Evolutionary conservation across 179 eudicot species (phyloP).

Genomic region (Beta macrorhiza): DNA sequence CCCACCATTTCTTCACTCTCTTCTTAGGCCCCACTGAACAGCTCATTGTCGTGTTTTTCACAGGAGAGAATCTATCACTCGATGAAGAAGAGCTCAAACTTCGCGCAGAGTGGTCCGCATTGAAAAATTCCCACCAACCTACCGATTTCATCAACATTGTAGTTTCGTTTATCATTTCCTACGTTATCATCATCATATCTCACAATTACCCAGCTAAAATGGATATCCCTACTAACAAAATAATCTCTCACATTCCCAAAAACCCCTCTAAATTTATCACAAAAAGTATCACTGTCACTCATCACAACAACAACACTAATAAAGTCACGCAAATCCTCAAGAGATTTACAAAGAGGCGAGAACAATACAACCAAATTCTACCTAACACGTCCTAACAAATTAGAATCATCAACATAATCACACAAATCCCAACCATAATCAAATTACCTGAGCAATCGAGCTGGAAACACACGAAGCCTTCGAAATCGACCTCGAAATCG

Average conservation of each 20-base stretch:
- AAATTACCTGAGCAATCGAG: slow-evolving; percentile 50
- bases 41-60: slow-evolving; percentile 27
- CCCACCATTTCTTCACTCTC: slow-evolving; percentile 55
- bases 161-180: slow-evolving; percentile 16
- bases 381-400: slow-evolving; percentile 30
- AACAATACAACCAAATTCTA: slow-evolving; percentile 69
- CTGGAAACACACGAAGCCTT: slow-evolving; percentile 37
- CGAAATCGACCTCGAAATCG: slow-evolving; percentile 17
- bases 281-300: slow-evolving; percentile 32
- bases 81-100: slow-evolving; percentile 35
- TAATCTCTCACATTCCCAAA: slow-evolving; percentile 52
- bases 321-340: slow-evolving; percentile 39
- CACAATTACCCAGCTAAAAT: slow-evolving; percentile 73
- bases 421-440: slow-evolving; percentile 61
- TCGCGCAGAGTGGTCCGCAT: slow-evolving; percentile 31
- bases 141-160: slow-evolving; percentile 26
- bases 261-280: slow-evolving; percentile 31
- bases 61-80: slow-evolving; percentile 26
- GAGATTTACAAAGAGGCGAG: slow-evolving; percentile 47
- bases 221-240: slow-evolving; percentile 60
- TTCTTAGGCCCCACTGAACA: slow-evolving; percentile 25
- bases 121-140: slow-evolving; percentile 29
- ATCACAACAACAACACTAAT: slow-evolving; percentile 31
- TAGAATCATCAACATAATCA: slow-evolving; percentile 26
- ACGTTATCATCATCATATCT: slow-evolving; percentile 15